These are phyloP conservation scores for Conticribra guillardii DNA, from an alignment of 108 stramenopile genomes.

Conservation along the genomic window DNA sequence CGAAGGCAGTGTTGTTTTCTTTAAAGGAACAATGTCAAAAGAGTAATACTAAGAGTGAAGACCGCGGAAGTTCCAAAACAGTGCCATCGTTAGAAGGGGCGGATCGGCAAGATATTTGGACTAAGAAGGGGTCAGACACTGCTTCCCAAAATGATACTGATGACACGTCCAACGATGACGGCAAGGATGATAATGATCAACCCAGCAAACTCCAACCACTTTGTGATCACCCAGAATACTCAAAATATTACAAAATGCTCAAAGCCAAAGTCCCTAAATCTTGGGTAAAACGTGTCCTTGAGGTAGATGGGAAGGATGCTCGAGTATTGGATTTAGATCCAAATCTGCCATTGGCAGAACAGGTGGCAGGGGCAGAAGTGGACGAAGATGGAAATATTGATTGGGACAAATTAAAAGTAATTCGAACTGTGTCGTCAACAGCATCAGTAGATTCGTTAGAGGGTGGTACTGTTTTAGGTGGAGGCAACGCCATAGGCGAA, in stretches of 20 bases:
- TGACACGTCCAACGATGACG: not conserved
- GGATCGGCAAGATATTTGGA: not conserved
- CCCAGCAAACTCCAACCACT: slow-evolving; percentile 45
- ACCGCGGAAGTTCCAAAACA: too few species aligned
- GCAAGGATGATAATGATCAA: not conserved
- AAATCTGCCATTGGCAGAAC: slow-evolving; percentile 39
- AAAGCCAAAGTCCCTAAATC: slow-evolving; percentile 48
- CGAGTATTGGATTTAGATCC: slow-evolving; percentile 70
- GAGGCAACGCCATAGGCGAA: too few species aligned
- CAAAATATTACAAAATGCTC: slow-evolving; percentile 82
- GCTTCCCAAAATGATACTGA: too few species aligned
- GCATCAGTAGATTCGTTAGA: slow-evolving; percentile 8
- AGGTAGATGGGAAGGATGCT: slow-evolving; percentile 72
- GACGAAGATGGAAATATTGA: slow-evolving; percentile 46
- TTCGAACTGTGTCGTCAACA: slow-evolving; percentile 9
- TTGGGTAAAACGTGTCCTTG: slow-evolving; percentile 69
- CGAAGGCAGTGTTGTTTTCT: slow-evolving; percentile 2
- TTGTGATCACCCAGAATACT: slow-evolving; percentile 68
- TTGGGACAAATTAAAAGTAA: slow-evolving; percentile 31
- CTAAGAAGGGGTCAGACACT: too few species aligned
- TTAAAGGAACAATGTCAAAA: slow-evolving; percentile 18
- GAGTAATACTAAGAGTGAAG: not conserved
- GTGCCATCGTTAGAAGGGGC: not conserved
- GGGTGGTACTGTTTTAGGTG: slow-evolving; percentile 1
- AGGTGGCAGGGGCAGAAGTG: slow-evolving; percentile 40